Evolutionary conservation across 1,284 basidiomycete species (phyloP).

Genomic region (Rhizoctonia solani): DNA sequence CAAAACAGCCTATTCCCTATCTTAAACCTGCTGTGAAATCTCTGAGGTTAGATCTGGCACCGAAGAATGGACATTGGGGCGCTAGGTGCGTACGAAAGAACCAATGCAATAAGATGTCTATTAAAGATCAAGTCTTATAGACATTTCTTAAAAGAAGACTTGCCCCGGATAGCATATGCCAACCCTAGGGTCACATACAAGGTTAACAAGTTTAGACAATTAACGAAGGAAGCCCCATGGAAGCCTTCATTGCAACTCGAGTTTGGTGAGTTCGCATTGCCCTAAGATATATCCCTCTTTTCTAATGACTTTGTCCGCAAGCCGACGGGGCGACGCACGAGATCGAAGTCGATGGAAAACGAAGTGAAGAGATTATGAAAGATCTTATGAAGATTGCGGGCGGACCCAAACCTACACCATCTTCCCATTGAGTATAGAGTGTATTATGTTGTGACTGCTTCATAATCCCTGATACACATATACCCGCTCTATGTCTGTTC

Average conservation of each 20-base stretch:
- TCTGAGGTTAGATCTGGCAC: constrained; percentile 61
- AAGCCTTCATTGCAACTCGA: constrained; percentile 16
- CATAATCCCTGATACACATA: no score
- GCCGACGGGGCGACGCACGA: constrained; percentile 9
- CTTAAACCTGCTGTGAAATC: constrained; percentile 54
- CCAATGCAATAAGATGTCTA: background rate
- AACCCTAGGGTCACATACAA: constrained; percentile 54
- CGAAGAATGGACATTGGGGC: constrained; percentile 72
- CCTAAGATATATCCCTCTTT: background rate
- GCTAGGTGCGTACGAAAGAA: constrained; percentile 54
- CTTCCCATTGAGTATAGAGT: background rate
- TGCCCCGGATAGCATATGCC: constrained; percentile 72
- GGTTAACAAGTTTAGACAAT: constrained; percentile 8
- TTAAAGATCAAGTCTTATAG: constrained; percentile 46
- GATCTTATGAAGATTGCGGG: constrained; percentile 15
- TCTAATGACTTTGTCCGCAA: background rate
- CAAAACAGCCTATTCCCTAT: constrained; percentile 58
- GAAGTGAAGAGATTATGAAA: constrained; percentile 26
- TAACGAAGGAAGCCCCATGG: constrained; percentile 17
- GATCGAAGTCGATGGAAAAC: constrained; percentile 15
- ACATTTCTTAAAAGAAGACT: constrained; percentile 73
- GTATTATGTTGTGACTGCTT: background rate
- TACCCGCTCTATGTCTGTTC: no score
- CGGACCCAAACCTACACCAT: background rate
- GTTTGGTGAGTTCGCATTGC: constrained; percentile 9